phyloP scores from a whole-genome alignment of 176 grass and related monocot genomes.

The Oryza glumipatula region DNA sequence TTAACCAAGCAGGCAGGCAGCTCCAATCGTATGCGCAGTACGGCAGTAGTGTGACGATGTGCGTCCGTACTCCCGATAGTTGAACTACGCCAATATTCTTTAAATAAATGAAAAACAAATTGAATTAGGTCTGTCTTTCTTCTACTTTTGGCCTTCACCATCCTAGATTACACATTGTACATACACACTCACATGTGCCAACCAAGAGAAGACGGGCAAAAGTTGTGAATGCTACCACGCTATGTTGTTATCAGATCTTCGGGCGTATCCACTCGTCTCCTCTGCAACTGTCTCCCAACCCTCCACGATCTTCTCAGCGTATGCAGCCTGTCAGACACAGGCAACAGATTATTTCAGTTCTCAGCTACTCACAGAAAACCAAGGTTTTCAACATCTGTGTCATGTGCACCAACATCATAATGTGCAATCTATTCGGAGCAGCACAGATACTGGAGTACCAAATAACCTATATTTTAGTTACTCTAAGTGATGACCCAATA shows the following conservation, averaged over 20 bases:
- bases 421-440: neutral
- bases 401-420: neutral
- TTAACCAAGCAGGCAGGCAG: too few relatives aligned
- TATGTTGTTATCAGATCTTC: constrained; percentile 25
- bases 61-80: neutral
- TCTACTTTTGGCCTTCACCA: constrained; percentile 14
- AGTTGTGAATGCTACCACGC: constrained; percentile 22
- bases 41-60: too few relatives aligned
- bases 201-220: neutral
- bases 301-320: constrained; percentile 85
- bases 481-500: constrained; percentile 9
- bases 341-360: neutral
- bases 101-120: constrained; percentile 44
- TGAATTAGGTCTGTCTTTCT: constrained; percentile 34
- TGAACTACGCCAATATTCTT: neutral
- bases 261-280: constrained; percentile 74
- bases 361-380: neutral
- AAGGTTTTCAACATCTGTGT: neutral
- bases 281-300: constrained; percentile 83
- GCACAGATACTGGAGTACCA: neutral
- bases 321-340: constrained; percentile 59
- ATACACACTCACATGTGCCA: constrained; percentile 11
- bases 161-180: constrained; percentile 59
- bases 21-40: too few relatives aligned
- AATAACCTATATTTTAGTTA: neutral